These are phyloP conservation scores for Lathyrus oleraceus DNA, from an alignment of 306 rosid genomes.

Conservation along the genomic window DNA sequence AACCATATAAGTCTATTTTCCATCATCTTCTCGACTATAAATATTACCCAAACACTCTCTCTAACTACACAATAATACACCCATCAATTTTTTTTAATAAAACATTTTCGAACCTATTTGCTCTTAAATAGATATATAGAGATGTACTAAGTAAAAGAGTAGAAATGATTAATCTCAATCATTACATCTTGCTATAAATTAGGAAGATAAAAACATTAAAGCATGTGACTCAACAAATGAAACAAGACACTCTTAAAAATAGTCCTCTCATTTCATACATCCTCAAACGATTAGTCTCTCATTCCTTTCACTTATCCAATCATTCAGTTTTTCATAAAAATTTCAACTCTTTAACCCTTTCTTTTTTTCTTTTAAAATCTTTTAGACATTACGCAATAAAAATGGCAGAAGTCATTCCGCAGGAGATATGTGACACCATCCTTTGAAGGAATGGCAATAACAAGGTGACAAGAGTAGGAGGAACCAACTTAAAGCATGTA, in stretches of 20 bases:
- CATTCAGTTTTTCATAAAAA: slow-evolving; percentile 18
- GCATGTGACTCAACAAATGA: background rate
- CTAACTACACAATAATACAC: background rate
- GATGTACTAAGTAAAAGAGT: background rate
- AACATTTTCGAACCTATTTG: background rate
- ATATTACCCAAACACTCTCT: no score
- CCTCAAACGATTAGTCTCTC: slow-evolving; percentile 4
- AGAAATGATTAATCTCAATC: background rate
- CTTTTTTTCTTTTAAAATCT: background rate
- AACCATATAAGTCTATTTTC: no score
- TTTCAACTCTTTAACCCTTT: slow-evolving; percentile 12
- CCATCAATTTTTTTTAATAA: background rate
- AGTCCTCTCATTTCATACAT: background rate
- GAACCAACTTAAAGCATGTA: slow-evolving; percentile 3
- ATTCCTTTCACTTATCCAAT: background rate
- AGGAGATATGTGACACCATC: background rate
- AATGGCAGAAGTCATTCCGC: no score
- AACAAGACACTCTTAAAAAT: background rate
- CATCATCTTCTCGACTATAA: no score
- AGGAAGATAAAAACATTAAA: background rate
- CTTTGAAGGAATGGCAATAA: background rate
- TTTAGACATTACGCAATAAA: no score
- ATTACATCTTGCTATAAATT: background rate
- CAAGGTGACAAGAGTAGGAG: background rate
- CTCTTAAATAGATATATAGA: background rate